Evolutionary conservation across 169 alveolate species (phyloP), one percentile per base, ranked within the genome.

Genomic region (Plasmodium knowlesi): DNA sequence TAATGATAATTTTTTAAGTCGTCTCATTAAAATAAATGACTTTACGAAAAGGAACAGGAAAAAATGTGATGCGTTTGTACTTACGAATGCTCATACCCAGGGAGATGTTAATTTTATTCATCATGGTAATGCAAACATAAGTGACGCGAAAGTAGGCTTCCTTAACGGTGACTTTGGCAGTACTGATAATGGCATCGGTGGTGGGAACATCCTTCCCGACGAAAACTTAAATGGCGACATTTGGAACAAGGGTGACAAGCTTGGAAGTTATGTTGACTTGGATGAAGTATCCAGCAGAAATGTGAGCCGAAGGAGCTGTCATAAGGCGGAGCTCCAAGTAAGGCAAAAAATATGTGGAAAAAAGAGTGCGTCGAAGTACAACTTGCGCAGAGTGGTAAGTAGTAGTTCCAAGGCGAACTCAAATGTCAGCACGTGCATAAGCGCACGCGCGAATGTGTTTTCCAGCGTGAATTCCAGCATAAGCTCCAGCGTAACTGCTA

Each of bases 11-110:
- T 71, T 72, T 61, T 25, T 83, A 50, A 72, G 53, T 83, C 76
- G 71, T 9, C 74, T 25, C 3, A 83, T 83, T n/a, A 83, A 72
- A 43, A 72, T 83, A 83, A 67, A 67, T 43, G 6, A 83, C 71
- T 70, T 83, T 5, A 30, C 61, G 22, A 82, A 57, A 37, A 32
- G 25, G 43, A 57, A 16, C 25, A 30, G 12, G 32, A 61, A 22
- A 67, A 4, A 28, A 67, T 25, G 41, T 12, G 61, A 82, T 3
- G 76, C 2, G 19, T 57, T 41, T n/a, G 10, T 19, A 28, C 54
- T 25, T 41, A 30, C 37, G 16, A 46, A 80, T 80, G 25, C 16
- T n/a, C 25, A 41, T 80, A 39, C 19, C 16, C 39, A 80, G 53
- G 34, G 34, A 19, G 85, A 80, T 6, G 57, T 12, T 22, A 57